These are phyloP conservation scores for Globisporangium nodosum DNA, from an alignment of 352 stramenopile species.

Conservation along the genomic window DNA sequence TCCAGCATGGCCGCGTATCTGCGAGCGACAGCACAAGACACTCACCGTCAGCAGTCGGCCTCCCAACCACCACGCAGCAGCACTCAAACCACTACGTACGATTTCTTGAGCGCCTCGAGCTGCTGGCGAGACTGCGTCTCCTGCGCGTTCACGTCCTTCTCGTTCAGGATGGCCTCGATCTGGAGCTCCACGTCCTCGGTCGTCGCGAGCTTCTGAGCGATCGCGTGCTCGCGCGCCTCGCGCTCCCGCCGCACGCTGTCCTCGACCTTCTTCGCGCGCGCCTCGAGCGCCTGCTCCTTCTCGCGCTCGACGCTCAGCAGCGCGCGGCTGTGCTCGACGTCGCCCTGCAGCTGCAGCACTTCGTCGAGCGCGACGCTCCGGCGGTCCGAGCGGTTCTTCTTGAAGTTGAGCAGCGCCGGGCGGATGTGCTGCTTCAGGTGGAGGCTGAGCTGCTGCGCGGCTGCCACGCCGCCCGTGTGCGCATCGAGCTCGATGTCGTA, in stretches of 20 bases:
- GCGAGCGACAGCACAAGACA: slow-evolving; percentile 6
- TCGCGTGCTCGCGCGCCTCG: slow-evolving; percentile 31
- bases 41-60: background rate
- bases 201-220: slow-evolving; percentile 38
- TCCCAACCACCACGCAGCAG: background rate
- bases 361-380: slow-evolving; percentile 53
- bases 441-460: slow-evolving; percentile 44
- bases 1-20: slow-evolving; percentile 48
- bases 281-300: slow-evolving; percentile 39
- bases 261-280: slow-evolving; percentile 46
- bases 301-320: slow-evolving; percentile 46
- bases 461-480: slow-evolving; percentile 48
- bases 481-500: slow-evolving; percentile 69
- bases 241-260: slow-evolving; percentile 51
- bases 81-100: slow-evolving; percentile 25
- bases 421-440: slow-evolving; percentile 65
- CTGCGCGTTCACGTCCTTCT: slow-evolving; percentile 41
- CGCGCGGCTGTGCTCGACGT: slow-evolving; percentile 52
- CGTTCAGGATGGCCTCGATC: slow-evolving; percentile 64
- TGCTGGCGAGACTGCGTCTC: slow-evolving; percentile 33
- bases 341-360: slow-evolving; percentile 39
- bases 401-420: slow-evolving; percentile 43
- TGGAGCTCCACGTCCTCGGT: slow-evolving; percentile 69
- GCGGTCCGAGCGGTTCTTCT: slow-evolving; percentile 56
- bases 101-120: slow-evolving; percentile 43